phyloP scores from a whole-genome alignment of 1,284 basidiomycete species.

The Ceratobasidium sp. region DNA sequence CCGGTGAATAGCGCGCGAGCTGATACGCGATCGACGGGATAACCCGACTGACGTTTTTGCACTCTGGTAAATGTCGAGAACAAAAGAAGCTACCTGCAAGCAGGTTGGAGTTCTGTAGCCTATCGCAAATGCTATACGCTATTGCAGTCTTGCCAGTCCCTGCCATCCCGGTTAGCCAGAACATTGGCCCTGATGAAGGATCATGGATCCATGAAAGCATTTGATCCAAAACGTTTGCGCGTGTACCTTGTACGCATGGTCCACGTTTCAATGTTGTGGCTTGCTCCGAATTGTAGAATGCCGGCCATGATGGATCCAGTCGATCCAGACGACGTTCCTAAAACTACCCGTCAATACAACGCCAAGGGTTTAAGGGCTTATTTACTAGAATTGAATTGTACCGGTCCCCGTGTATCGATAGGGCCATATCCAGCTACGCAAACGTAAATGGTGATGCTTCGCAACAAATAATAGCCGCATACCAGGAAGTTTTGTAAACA shows the following conservation, averaged over 20 bases:
- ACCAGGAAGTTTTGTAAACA: no score
- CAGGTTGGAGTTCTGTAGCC: constrained; percentile 1
- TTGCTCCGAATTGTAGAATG: not conserved
- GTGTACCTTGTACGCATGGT: not conserved
- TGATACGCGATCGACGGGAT: constrained; percentile 37
- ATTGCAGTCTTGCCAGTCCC: constrained; percentile 45
- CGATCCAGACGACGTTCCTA: no score
- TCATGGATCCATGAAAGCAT: not conserved
- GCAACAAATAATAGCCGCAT: no score
- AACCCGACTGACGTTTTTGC: constrained; percentile 14
- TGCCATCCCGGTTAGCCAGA: constrained; percentile 18
- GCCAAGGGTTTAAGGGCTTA: no score
- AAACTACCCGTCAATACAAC: no score
- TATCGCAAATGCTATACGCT: constrained; percentile 43
- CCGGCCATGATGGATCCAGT: not conserved
- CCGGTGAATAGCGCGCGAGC: constrained; percentile 12
- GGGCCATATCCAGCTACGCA: no score
- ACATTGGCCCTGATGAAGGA: constrained; percentile 19
- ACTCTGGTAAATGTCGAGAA: constrained; percentile 41
- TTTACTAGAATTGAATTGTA: no score
- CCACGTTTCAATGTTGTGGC: not conserved
- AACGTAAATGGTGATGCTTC: no score
- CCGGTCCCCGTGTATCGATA: no score
- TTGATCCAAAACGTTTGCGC: not conserved
- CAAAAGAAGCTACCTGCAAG: constrained; percentile 48